Conservation (phyloP, 108 stramenopile genomes). For the Mayamaea pseudoterrestris region DNA sequence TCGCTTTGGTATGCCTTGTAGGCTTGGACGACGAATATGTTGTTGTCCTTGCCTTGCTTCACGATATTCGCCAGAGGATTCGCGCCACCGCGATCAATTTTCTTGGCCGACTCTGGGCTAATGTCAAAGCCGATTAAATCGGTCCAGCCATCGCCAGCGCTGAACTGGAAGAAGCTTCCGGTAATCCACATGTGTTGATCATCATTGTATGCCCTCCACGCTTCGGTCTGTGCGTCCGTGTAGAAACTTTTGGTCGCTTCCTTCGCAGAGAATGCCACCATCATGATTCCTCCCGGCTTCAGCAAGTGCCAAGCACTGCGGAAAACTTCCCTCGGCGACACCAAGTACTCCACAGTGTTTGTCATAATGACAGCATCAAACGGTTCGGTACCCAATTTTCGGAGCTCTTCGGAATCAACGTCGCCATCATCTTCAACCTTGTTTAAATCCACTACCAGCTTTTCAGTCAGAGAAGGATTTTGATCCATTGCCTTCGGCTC, state of each 20-base stretch:
- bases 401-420: slow-evolving; percentile 54
- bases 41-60: slow-evolving; percentile 30
- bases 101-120: slow-evolving; percentile 64
- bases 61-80: slow-evolving; percentile 29
- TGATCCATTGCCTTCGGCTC: slow-evolving; percentile 45
- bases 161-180: slow-evolving; percentile 87
- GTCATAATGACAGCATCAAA: slow-evolving; percentile 81
- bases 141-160: slow-evolving; percentile 80
- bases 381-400: slow-evolving; percentile 30
- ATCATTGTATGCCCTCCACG: slow-evolving; percentile 88
- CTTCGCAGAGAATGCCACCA: slow-evolving; percentile 61
- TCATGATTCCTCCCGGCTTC: slow-evolving; percentile 78
- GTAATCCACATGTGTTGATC: slow-evolving; percentile 96
- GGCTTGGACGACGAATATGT: slow-evolving; percentile 73
- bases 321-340: slow-evolving; percentile 74
- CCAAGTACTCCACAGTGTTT: slow-evolving; percentile 76
- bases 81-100: slow-evolving; percentile 16
- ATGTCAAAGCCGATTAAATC: slow-evolving; percentile 72
- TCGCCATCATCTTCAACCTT: slow-evolving; percentile 55
- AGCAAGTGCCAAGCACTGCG: slow-evolving; percentile 61
- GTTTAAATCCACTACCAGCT: slow-evolving; percentile 61
- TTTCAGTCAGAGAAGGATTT: slow-evolving; percentile 67
- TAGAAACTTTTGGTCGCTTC: slow-evolving; percentile 49
- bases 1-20: slow-evolving; percentile 47
- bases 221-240: slow-evolving; percentile 71